phyloP scores from a whole-genome alignment of 257 asterid species.

The Thymus mandschuricus region DNA sequence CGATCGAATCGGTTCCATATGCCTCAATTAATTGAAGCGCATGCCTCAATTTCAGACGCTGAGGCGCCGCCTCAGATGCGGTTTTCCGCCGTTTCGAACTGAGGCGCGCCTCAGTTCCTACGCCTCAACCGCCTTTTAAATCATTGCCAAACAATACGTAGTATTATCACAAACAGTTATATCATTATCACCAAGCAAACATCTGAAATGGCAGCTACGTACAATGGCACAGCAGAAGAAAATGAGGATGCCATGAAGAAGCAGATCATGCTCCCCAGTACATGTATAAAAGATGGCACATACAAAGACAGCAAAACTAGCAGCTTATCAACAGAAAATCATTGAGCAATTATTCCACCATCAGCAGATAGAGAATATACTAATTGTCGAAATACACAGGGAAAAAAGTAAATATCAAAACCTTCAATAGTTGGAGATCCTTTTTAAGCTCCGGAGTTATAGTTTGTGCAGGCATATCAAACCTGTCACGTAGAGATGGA shows the following conservation, averaged over 20 bases:
- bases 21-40: too few species aligned
- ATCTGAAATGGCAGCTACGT: too few species aligned
- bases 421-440: slow-evolving; percentile 88
- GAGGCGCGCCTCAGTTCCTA: too few species aligned
- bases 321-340: not conserved
- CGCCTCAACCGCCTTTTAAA: too few species aligned
- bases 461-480: slow-evolving; percentile 92
- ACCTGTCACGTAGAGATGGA: slow-evolving; percentile 48
- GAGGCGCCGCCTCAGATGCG: too few species aligned
- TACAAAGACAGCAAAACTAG: not conserved
- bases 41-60: too few species aligned
- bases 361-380: not conserved
- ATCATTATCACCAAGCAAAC: too few species aligned
- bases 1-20: too few species aligned
- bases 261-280: not conserved
- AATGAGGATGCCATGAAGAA: not conserved
- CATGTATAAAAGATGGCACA: not conserved
- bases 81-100: too few species aligned
- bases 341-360: not conserved
- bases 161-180: too few species aligned
- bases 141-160: too few species aligned
- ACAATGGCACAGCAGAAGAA: not conserved
- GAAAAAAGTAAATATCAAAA: slow-evolving; percentile 25
- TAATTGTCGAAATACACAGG: slow-evolving; percentile 3
- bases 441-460: slow-evolving; percentile 84